phyloP scores from a whole-genome alignment of 164 flowering plant genomes.

The Berberis thunbergii region DNA sequence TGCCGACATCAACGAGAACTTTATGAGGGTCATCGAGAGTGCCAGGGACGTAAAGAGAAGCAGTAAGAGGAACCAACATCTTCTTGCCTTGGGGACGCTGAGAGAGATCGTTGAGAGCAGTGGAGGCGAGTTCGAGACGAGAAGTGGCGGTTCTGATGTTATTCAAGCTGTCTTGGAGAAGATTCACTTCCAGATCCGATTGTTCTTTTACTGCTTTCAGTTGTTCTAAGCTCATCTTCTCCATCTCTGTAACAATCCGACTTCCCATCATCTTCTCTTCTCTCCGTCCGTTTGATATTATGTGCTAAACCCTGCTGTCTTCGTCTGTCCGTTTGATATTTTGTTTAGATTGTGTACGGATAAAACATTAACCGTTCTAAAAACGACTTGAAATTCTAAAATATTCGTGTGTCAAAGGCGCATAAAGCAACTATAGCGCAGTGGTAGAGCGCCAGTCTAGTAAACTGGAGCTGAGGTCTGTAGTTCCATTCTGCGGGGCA shows the following conservation, averaged over 20 bases:
- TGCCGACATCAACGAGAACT: conserved; percentile 90
- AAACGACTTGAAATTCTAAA: background rate
- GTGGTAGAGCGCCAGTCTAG: conserved; percentile 67
- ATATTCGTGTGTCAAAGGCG: background rate
- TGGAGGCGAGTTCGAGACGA: conserved; percentile 79
- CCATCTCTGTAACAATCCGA: conserved; percentile 30
- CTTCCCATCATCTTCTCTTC: no score
- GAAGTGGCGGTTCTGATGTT: conserved; percentile 83
- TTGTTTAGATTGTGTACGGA: background rate
- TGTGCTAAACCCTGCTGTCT: background rate
- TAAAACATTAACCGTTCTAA: background rate
- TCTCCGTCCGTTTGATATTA: no score
- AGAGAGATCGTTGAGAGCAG: conserved; percentile 80
- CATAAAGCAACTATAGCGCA: conserved; percentile 42
- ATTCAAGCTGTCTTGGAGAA: conserved; percentile 86
- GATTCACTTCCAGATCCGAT: conserved; percentile 73
- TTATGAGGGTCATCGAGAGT: conserved; percentile 71
- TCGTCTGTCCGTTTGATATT: background rate
- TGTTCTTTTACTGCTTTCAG: conserved; percentile 79
- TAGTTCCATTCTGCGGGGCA: conserved; percentile 91
- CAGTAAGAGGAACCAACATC: conserved; percentile 88
- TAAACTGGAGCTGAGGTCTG: conserved; percentile 76
- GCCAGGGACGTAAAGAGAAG: conserved; percentile 90
- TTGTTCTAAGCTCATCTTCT: conserved; percentile 79
- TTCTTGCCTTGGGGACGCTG: conserved; percentile 82